Evolutionary conservation across 495 filamentous ascomycete genomes (phyloP), one percentile per base, ranked within the genome.

Genomic region (Penicillium desertorum): DNA sequence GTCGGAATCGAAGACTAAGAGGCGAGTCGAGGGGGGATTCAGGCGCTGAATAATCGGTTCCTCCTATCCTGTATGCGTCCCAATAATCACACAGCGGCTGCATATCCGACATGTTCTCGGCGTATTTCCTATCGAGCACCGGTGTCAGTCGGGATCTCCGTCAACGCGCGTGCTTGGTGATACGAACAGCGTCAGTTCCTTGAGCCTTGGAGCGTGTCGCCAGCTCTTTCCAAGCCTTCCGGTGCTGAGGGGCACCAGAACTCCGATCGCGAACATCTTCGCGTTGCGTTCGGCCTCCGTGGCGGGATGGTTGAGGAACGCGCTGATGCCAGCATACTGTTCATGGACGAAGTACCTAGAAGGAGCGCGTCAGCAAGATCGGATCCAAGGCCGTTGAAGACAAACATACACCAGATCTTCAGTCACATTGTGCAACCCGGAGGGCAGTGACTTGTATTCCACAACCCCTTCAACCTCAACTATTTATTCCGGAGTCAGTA

Each of bases 361-460:
- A 43, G 11, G 34, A n/a, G 45, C 48, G 30, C 16, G 22, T 63
- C 34, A 64, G 56, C 41, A 32, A 9, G 1, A 5, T 14, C 3
- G 1, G 9, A 4, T 17, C 6, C 50, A 16, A 22, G 27, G 30
- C 23, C 30, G 25, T 17, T 17, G 11, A 22, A 30, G 4, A 44
- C 20, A 5, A 16, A 67, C 81, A 57, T 76, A 88, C 81, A 98
- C 88, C 14, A 97, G 76, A 70, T 98, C 94, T 51, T 91, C 84
- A 45, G 86, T 77, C 10, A 97, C 89, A 56, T 89, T 89, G 76
- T 98, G 94, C 44, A 97, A 73, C 37, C 94, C 94, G 0, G 92
- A 96, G 1, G 94, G 94, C 42, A 98, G 80, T 51, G 85, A 92
- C 72, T 96, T 96, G 81, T 89, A 98, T 70, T 98, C 94, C 51